These are phyloP conservation scores for Solanum ahanhuiri DNA, from an alignment of 257 asterid species.

Conservation along the genomic window DNA sequence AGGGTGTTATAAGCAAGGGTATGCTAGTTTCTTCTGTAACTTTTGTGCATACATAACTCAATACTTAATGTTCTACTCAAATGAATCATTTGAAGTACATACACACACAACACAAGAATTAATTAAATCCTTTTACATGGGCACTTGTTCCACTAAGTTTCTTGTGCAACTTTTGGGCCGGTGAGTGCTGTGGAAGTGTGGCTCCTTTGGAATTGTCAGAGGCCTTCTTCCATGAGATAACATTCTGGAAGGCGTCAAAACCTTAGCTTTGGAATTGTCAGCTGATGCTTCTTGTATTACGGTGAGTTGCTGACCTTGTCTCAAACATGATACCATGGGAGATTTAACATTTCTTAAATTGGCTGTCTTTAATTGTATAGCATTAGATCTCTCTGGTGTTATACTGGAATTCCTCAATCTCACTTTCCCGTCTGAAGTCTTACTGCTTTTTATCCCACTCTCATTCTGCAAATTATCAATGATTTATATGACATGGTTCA, in stretches of 20 bases:
- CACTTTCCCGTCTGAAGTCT: conserved; percentile 19
- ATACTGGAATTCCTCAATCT: conserved; percentile 24
- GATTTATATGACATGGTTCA: background rate
- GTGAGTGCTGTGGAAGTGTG: conserved; percentile 35
- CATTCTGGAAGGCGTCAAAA: conserved; percentile 6
- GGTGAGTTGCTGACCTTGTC: conserved; percentile 43
- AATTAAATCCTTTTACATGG: conserved; percentile 29
- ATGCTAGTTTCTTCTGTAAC: conserved; percentile 24
- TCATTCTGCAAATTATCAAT: conserved; percentile 28
- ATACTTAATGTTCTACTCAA: background rate
- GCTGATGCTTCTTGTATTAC: conserved; percentile 37
- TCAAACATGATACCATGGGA: conserved; percentile 22
- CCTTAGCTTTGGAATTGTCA: conserved; percentile 7
- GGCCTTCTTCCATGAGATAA: conserved; percentile 22
- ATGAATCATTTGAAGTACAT: conserved; percentile 1
- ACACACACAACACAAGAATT: conserved; percentile 15
- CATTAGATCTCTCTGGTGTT: conserved; percentile 15
- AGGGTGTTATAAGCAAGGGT: background rate
- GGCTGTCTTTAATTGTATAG: conserved; percentile 16
- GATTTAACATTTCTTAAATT: conserved; percentile 30
- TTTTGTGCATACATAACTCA: conserved; percentile 18
- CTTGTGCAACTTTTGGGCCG: conserved; percentile 36
- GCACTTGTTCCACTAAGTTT: conserved; percentile 5
- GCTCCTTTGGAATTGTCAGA: conserved; percentile 31
- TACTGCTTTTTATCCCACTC: conserved; percentile 5